Base-by-base conservation (phyloP, 2,329 filamentous ascomycete genomes). In the Arthrobotrys conoides region DNA sequence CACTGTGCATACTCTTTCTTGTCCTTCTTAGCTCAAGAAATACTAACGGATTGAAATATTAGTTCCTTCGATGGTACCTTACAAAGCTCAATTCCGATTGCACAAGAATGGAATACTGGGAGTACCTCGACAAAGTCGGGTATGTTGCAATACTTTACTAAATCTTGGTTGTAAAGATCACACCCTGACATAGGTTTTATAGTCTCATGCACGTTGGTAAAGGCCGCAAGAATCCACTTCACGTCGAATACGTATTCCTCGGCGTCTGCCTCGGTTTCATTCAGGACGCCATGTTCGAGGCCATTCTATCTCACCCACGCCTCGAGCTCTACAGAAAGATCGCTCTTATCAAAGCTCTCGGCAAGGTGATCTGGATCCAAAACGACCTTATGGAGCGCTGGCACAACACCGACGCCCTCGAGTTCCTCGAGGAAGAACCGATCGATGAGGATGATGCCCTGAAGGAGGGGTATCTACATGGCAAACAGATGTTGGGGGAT, bases 371-470 rank as follows among this genome's bases (percentile, higher is more conserved):
- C 80, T 95, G 92, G 92, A 94, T 95, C 81, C 93, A 95, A 84
- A 95, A 95, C 83, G 92, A 95, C 84, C 87, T 95, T 33, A 92
- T 95, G 83, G 91, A 92, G n/a, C 92, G 91, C 83, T 94, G 92
- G 91, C 92, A 93, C 82, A 89, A 92, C 41, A 87, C 88, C 38
- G 90, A 92, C 80, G 90, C 90, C 63, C 88, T 90, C 41, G 91
- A 93, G 83, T 84, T 83, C 24, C 85, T 87, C 3, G 83, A 84
- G 22, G 82, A 86, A 20, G 82, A 84, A 48, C 38, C 66, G 10
- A 80, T 84, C 14, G 84, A 87, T 27, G 83, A 63, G 18, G 36
- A 44, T n/a, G 63, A 89, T 53, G 90, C 91, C 82, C 61, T 73
- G 2, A 85, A 86, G 66, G 91, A 92, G 82, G 90, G 90, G 0